A percentile compares a stretch with the other conserved stretches of the same genome.
phyloP scores from a whole-genome alignment of 1,139 yeast genomes.

The Debaryomyces udenii region DNA sequence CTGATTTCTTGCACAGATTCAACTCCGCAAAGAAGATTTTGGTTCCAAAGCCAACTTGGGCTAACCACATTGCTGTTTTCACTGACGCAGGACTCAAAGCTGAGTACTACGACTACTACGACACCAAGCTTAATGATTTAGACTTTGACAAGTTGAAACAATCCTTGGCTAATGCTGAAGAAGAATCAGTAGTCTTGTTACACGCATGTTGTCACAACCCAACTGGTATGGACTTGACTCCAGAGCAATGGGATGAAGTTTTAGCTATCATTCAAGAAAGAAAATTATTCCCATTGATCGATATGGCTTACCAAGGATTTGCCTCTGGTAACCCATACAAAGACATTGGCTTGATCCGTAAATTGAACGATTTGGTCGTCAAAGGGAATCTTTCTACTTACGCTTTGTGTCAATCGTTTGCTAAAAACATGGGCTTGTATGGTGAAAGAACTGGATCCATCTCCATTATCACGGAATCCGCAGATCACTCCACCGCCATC shows the following conservation, averaged over 20 bases:
- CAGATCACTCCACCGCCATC: constrained; percentile 49
- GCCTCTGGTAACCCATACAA: constrained; percentile 72
- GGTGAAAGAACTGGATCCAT: constrained; percentile 97
- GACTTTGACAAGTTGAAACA: constrained; percentile 54
- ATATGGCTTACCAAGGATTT: constrained; percentile 97
- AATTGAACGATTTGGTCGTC: constrained; percentile 51
- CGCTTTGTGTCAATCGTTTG: constrained; percentile 86
- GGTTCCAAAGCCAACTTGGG: constrained; percentile 77
- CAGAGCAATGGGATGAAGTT: constrained; percentile 81
- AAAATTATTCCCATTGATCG: constrained; percentile 82
- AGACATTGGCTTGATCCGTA: constrained; percentile 54
- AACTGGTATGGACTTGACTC: constrained; percentile 92
- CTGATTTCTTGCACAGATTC: constrained; percentile 55
- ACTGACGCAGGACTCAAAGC: constrained; percentile 51
- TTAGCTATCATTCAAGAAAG: constrained; percentile 56
- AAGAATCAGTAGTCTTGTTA: constrained; percentile 68
- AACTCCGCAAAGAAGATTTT: constrained; percentile 48
- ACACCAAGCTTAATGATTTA: constrained; percentile 54
- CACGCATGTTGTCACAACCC: constrained; percentile 99
- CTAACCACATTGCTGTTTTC: constrained; percentile 66
- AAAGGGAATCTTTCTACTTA: constrained; percentile 54
- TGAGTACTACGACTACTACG: constrained; percentile 54
- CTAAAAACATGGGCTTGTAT: constrained; percentile 95
- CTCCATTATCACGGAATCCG: constrained; percentile 57
- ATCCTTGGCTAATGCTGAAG: constrained; percentile 43